Conservation (phyloP, 106 monocot genomes). For the Acanthochlamys bracteata region DNA sequence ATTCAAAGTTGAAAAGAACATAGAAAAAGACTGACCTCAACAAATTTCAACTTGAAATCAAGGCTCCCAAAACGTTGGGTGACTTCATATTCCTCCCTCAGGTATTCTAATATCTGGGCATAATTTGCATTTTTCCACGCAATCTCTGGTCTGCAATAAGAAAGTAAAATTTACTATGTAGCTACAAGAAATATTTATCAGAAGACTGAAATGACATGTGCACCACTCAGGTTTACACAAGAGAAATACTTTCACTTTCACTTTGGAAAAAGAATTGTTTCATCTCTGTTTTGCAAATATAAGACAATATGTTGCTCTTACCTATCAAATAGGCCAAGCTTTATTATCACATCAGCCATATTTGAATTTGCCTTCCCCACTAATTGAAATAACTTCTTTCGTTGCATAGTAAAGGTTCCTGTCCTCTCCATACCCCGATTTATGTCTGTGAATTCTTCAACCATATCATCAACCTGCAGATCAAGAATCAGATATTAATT, state of each 20-base stretch:
- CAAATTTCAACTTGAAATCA: slow-evolving; percentile 96
- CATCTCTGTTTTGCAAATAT: not conserved
- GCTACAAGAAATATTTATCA: no score
- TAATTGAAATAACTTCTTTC: slow-evolving; percentile 78
- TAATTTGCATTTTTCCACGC: slow-evolving; percentile 99
- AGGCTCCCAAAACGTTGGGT: slow-evolving; percentile 95
- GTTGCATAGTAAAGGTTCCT: slow-evolving; percentile 79
- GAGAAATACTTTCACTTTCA: not conserved
- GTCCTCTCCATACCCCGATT: slow-evolving; percentile 86
- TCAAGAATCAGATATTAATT: no score
- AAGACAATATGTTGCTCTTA: slow-evolving; percentile 2
- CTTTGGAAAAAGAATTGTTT: not conserved
- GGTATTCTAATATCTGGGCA: slow-evolving; percentile 98
- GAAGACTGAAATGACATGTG: no score
- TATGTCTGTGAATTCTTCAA: slow-evolving; percentile 77
- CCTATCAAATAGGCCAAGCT: slow-evolving; percentile 81
- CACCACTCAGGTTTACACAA: not conserved
- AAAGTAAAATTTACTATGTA: no score
- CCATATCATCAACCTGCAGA: slow-evolving; percentile 83
- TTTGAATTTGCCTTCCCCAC: slow-evolving; percentile 82
- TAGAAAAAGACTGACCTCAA: slow-evolving; percentile 45
- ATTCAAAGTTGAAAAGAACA: no score
- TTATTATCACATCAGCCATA: slow-evolving; percentile 70
- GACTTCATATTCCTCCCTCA: slow-evolving; percentile 88
- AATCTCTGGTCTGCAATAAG: slow-evolving; percentile 69